A percentile compares a stretch with the other conserved stretches of the same genome.
Evolutionary conservation across 116 monocot genomes (phyloP).

Genomic region (Zostera marina): DNA sequence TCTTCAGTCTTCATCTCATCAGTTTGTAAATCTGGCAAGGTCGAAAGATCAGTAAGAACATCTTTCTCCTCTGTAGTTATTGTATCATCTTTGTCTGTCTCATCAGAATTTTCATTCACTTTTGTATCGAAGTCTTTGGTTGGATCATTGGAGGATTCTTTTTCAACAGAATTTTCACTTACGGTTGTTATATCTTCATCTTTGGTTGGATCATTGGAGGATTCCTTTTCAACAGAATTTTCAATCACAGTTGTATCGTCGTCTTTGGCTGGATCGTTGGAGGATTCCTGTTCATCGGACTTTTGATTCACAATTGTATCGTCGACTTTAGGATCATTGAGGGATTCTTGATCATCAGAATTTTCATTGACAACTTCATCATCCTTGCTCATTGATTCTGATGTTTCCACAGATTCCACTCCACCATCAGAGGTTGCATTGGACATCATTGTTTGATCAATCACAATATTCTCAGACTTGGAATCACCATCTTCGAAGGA

Average conservation of each 20-base stretch:
- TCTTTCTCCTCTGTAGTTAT: slow-evolving; percentile 19
- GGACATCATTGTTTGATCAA: background rate
- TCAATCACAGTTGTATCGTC: background rate
- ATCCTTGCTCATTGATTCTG: slow-evolving; percentile 1
- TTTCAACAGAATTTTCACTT: too few species aligned
- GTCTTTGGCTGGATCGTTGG: background rate
- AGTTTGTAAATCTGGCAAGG: slow-evolving; percentile 12
- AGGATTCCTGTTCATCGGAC: background rate
- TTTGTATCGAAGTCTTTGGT: too few species aligned
- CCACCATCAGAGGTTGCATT: background rate
- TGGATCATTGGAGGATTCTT: too few species aligned
- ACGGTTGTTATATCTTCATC: too few species aligned
- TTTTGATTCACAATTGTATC: background rate
- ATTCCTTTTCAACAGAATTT: background rate
- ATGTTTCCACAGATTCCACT: background rate
- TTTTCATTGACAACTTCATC: background rate
- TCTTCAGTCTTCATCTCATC: slow-evolving; percentile 3
- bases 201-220: too few species aligned
- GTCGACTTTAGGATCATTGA: background rate
- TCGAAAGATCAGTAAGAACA: slow-evolving; percentile 17
- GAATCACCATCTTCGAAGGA: background rate
- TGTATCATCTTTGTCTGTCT: slow-evolving; percentile 1
- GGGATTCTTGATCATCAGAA: too few species aligned
- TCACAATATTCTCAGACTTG: slow-evolving; percentile 1
- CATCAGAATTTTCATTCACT: too few species aligned